These are phyloP conservation scores for Cardiosporidium cionae DNA, from an alignment of 169 alveolate genomes.

Conservation along the genomic window DNA sequence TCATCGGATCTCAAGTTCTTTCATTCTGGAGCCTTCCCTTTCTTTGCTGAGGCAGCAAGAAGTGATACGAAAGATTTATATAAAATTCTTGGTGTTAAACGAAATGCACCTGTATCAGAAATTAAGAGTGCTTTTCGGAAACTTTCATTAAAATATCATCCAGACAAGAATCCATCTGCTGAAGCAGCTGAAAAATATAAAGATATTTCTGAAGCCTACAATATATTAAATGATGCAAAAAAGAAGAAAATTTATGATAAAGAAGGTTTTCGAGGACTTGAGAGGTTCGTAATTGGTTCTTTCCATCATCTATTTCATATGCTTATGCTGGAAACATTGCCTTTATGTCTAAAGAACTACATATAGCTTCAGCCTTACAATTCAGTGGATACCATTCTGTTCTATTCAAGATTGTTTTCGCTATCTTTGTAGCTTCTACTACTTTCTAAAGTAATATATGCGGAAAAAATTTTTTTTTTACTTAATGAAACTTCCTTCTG, in stretches of 20 bases:
- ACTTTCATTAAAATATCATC: slow-evolving; percentile 71
- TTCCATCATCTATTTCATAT: not conserved
- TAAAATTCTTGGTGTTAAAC: slow-evolving; percentile 41
- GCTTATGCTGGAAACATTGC: no score
- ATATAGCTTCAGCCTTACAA: not conserved
- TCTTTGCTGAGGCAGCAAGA: slow-evolving; percentile 1
- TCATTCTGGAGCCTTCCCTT: no score
- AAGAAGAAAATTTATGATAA: slow-evolving; percentile 49
- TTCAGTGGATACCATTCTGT: not conserved
- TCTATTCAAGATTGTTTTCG: not conserved
- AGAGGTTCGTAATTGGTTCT: slow-evolving; percentile 2
- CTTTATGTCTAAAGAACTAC: not conserved
- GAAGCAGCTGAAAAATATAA: slow-evolving; percentile 58
- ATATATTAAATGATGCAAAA: slow-evolving; percentile 71
- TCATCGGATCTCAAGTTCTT: no score
- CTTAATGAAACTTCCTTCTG: no score
- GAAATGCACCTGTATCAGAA: slow-evolving; percentile 48
- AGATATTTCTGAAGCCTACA: slow-evolving; percentile 80
- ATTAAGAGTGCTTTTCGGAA: slow-evolving; percentile 75
- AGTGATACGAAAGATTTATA: slow-evolving; percentile 26
- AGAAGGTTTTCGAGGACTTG: slow-evolving; percentile 27
- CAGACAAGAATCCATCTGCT: slow-evolving; percentile 70
- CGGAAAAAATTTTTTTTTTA: not conserved
- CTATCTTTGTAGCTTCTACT: not conserved
- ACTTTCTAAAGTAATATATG: not conserved